A percentile compares a stretch with the other conserved stretches of the same genome.
Evolutionary conservation across 352 stramenopile species (phyloP).

Genomic region (Pythium chondricola): DNA sequence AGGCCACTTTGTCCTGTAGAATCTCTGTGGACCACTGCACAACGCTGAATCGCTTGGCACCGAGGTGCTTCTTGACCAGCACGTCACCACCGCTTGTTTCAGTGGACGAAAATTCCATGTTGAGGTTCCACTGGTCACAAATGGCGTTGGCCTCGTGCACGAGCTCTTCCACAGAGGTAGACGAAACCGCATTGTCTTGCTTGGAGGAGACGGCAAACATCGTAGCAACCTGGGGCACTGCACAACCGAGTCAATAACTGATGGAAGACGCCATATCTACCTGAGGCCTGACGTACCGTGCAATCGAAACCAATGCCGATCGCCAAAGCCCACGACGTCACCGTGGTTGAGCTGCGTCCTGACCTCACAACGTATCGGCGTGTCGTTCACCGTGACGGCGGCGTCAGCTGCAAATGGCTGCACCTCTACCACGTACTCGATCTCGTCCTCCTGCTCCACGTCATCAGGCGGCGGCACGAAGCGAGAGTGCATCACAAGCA

Average conservation of each 20-base stretch:
- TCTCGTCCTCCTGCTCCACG: not conserved
- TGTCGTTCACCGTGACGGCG: constrained; percentile 12
- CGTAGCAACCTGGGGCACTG: constrained; percentile 12
- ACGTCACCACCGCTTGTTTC: constrained; percentile 10
- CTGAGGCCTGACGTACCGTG: constrained; percentile 14
- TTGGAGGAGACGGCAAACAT: not conserved
- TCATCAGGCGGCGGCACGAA: not conserved
- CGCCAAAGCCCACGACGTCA: constrained; percentile 12
- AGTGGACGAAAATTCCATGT: constrained; percentile 23
- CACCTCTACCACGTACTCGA: constrained; percentile 17
- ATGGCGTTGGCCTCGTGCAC: constrained; percentile 58
- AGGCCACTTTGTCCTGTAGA: constrained; percentile 37
- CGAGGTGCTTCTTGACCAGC: constrained; percentile 45
- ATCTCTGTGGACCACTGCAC: constrained; percentile 36
- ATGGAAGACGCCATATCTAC: not conserved
- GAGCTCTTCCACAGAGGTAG: constrained; percentile 15
- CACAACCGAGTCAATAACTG: not conserved
- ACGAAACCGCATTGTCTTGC: too few species aligned
- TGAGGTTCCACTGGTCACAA: constrained; percentile 42
- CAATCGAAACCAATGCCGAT: constrained; percentile 5
- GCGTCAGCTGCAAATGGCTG: constrained; percentile 5
- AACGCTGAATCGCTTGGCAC: constrained; percentile 30
- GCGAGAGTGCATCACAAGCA: constrained; percentile 6
- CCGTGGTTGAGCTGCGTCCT: constrained; percentile 11
- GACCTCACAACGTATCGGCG: not conserved